A percentile compares a stretch with the other conserved stretches of the same genome.
These are phyloP conservation scores for Hymenoscyphus fructigenus DNA, from an alignment of 2,329 filamentous ascomycete genomes.

Conservation along the genomic window DNA sequence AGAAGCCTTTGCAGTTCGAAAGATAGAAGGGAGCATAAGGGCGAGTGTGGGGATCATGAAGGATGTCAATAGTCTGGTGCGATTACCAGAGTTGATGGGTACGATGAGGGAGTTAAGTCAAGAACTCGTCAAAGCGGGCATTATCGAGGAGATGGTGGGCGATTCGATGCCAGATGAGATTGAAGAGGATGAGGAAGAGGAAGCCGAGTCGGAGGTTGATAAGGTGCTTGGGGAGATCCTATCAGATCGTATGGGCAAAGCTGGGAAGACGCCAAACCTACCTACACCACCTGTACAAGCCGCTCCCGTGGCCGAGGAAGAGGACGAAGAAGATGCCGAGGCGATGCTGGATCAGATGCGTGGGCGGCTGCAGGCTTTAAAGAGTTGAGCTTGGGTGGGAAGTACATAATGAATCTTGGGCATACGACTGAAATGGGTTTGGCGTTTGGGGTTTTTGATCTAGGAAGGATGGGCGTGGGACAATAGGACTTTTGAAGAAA, in stretches of 20 bases:
- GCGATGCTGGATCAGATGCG: slow-evolving; percentile 94
- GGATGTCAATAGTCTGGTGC: slow-evolving; percentile 84
- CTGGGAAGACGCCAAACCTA: slow-evolving; percentile 56
- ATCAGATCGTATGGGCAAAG: slow-evolving; percentile 74
- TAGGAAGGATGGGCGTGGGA: neutral
- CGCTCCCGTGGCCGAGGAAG: slow-evolving; percentile 55
- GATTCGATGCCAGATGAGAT: slow-evolving; percentile 78
- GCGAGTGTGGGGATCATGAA: slow-evolving; percentile 93
- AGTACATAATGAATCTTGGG: slow-evolving; percentile 8
- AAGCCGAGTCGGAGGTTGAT: slow-evolving; percentile 81
- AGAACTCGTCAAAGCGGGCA: slow-evolving; percentile 90
- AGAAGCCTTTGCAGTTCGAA: slow-evolving; percentile 90
- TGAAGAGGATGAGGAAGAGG: slow-evolving; percentile 70
- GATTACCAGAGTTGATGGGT: slow-evolving; percentile 78
- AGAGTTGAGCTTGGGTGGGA: slow-evolving; percentile 61
- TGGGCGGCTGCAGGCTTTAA: slow-evolving; percentile 82
- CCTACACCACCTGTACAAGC: slow-evolving; percentile 48
- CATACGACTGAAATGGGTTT: neutral
- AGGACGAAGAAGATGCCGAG: slow-evolving; percentile 83
- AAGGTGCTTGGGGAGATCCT: slow-evolving; percentile 90
- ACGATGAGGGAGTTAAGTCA: slow-evolving; percentile 87
- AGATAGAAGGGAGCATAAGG: slow-evolving; percentile 90
- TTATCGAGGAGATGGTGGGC: slow-evolving; percentile 96
- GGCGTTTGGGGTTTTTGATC: neutral
- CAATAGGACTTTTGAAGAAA: neutral